These are phyloP conservation scores for Ceratocystis destructans DNA, from an alignment of 2,329 filamentous ascomycete species.

Conservation along the genomic window DNA sequence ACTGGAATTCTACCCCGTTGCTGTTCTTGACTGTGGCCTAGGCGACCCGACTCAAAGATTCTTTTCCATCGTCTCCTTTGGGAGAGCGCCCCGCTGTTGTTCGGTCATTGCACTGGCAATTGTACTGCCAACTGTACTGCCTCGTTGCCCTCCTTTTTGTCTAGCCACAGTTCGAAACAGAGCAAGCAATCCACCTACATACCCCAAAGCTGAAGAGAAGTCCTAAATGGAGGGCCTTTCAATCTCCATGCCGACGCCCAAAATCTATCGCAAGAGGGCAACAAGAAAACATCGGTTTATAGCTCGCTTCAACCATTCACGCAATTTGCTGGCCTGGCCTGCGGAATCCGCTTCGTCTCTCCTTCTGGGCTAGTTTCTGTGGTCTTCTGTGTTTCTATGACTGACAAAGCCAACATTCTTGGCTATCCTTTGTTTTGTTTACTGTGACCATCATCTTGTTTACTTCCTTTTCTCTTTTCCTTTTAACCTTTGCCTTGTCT, in stretches of 20 bases:
- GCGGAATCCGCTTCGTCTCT: neutral
- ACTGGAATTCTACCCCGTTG: slow-evolving; percentile 12
- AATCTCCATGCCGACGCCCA: slow-evolving; percentile 6
- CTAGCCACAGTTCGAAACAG: neutral
- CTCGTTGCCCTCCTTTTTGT: slow-evolving; percentile 1
- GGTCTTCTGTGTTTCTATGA: neutral
- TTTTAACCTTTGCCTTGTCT: slow-evolving; percentile 17
- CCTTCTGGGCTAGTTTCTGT: neutral
- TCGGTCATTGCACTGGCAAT: neutral
- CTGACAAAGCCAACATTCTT: neutral
- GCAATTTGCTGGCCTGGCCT: neutral
- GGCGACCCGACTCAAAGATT: slow-evolving; percentile 6
- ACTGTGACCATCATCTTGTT: slow-evolving; percentile 11
- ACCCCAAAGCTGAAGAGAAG: neutral
- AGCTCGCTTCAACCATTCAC: neutral
- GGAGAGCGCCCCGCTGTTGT: slow-evolving; percentile 1
- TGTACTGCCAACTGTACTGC: neutral
- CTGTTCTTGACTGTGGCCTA: slow-evolving; percentile 7
- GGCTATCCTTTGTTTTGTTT: slow-evolving; percentile 16
- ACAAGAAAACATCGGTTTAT: neutral
- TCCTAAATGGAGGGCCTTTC: neutral
- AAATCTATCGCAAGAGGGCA: slow-evolving; percentile 4
- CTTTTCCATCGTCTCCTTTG: neutral
- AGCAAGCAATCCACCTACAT: neutral
- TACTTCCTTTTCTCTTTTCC: slow-evolving; percentile 12